These are phyloP conservation scores for Suillus cothurnatus DNA, from an alignment of 768 basidiomycete species.

Conservation along the genomic window DNA sequence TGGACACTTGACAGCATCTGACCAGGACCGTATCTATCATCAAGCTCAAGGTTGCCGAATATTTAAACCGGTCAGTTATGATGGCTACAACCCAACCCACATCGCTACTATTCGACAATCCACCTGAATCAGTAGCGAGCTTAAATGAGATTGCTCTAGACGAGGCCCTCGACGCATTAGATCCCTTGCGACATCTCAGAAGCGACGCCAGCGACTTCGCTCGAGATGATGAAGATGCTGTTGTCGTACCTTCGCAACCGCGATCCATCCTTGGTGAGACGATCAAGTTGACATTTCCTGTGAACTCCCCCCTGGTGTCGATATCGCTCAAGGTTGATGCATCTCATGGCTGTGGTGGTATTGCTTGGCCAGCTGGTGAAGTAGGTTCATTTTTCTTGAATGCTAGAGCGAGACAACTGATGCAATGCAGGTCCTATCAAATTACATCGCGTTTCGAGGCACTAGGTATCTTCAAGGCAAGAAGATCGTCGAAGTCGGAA, in stretches of 20 bases:
- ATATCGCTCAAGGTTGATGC: conserved; percentile 70
- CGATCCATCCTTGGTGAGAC: conserved; percentile 51
- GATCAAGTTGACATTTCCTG: conserved; percentile 44
- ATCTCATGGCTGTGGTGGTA: conserved; percentile 87
- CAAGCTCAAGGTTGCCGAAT: neutral
- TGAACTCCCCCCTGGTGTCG: conserved; percentile 15
- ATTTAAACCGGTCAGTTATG: conserved; percentile 12
- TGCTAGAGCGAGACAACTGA: conserved; percentile 9
- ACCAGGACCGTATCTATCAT: neutral
- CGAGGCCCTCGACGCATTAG: conserved; percentile 54
- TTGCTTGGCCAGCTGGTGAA: conserved; percentile 92
- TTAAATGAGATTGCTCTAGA: conserved; percentile 46
- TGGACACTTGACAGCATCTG: too few relatives aligned
- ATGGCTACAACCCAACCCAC: conserved; percentile 3
- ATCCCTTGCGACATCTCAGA: conserved; percentile 66
- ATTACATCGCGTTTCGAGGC: conserved; percentile 67
- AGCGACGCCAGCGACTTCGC: conserved; percentile 36
- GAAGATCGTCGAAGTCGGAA: conserved; percentile 80
- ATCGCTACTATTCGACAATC: conserved; percentile 11
- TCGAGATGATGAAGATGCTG: conserved; percentile 20
- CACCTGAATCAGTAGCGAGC: conserved; percentile 12
- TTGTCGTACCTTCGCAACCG: conserved; percentile 56
- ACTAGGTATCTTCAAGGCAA: conserved; percentile 50
- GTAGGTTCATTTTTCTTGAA: conserved; percentile 41
- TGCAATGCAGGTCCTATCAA: conserved; percentile 66